Base-by-base conservation (phyloP, 2,329 filamentous ascomycete species). In the Lasiodiplodia theobromae region DNA sequence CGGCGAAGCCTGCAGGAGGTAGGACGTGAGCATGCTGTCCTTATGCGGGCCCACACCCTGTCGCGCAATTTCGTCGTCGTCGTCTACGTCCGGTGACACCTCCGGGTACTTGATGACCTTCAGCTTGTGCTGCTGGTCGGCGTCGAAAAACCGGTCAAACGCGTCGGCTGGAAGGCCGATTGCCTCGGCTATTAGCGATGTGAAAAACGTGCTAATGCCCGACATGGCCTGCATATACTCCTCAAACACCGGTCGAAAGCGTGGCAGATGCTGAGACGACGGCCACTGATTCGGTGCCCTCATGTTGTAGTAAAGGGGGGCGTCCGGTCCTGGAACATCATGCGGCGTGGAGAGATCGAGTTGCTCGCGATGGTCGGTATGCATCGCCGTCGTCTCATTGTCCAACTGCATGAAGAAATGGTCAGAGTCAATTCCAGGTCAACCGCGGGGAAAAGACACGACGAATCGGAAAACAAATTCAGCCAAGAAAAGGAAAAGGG, bases 61-160 rank as follows among this genome's bases (percentile, higher is more conserved):
- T 1, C 91, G 73, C 83, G 79, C 80, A 44, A 82, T 88, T 73
- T 90, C 88, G 69, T 79, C 81, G 67, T 83, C 81, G 68, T 77
- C 81, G 34, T 72, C 76, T 25, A 80, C 78, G 34, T 77, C 72
- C 34, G 77, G 74, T 66, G 71, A 77, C 76, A 78, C 77, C 70
- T 96, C 93, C 0, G 93, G 93, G 76, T 96, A 96, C 82, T 92
- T 93, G 70, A 96, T 90, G 69, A 97, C 90, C 83, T 97, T 97
- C 74, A 96, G 86, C 83, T 96, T 96, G 82, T 96, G 92, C 81
- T 96, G 93, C 82, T 83, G 85, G 52, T 85, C 80, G 1, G 74
- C 73, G 77, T 94, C 92, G 80, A 95, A 95, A 83, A 94, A 96
- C 74, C 87, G 88, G 76, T 88, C 83, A 78, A 97, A 96, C 0